Base-by-base conservation (phyloP, 2,329 filamentous ascomycete genomes). In the Zasmidium angulare region DNA sequence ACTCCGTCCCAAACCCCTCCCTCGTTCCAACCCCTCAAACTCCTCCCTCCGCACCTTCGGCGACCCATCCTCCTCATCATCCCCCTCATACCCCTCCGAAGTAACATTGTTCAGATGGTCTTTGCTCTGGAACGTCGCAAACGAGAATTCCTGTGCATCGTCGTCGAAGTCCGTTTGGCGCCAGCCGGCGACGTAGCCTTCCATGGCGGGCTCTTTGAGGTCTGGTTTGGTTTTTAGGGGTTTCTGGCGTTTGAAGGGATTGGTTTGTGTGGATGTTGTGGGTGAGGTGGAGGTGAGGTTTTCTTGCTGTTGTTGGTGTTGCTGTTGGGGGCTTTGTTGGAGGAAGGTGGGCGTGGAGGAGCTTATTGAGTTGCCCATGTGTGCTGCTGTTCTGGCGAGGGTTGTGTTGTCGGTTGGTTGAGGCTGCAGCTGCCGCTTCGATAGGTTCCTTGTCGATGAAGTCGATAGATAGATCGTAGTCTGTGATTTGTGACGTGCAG, bases 141-240 rank as follows among this genome's bases (percentile, higher is more conserved):
- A 54, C 7, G 24, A 43, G 19, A 58, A 58, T 29, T 58, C 56
- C 36, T 53, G 50, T 6, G 56, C 56, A 29, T 58, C 56, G 9
- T 17, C 1, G 31, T 58, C 56, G 26, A 50, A 54, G 11, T 49
- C 40, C 20, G 12, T 24, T 46, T 50, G 50, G 17, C 56, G 56
- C 56, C 56, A 58, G 40, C 56, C 50, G 22, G 56, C 56, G 19
- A 52, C 46, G 50, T 58, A 54, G 43, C 51, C 46, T 26, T 51
- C 2, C 12, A 58, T 47, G 14, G 50, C 56, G 9, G 56, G 56
- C 31, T 53, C 43, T 43, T 58, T 43, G 22, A 53, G 24, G 43
- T 47, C 22, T 2, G 53, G 53, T n/a, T 55, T 55, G 19, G 11
- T 20, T 31, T 48, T 55, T 17, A 48, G 12, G 43, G 40, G n/a